These are phyloP conservation scores for Grosmannia clavigera DNA, from an alignment of 2,329 filamentous ascomycete species.

Conservation along the genomic window DNA sequence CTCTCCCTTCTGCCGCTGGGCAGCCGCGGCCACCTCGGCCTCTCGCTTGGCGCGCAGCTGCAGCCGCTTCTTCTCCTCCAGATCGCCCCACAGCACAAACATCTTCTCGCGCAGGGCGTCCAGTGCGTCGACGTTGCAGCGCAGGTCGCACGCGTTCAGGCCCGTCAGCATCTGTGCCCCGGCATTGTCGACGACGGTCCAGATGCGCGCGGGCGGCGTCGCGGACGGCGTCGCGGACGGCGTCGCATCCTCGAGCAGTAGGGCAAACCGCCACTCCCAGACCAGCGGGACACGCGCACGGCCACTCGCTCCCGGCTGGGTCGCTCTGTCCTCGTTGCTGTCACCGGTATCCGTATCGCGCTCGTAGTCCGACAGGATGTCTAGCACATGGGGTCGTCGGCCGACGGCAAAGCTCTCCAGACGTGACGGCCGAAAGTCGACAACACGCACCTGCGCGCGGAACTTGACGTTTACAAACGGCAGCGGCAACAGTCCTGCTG, in stretches of 20 bases:
- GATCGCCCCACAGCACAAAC: constrained; percentile 73
- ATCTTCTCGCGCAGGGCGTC: constrained; percentile 52
- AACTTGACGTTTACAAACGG: constrained; percentile 69
- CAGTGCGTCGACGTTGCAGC: constrained; percentile 35
- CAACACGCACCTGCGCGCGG: constrained; percentile 57
- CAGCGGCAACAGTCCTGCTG: constrained; percentile 25
- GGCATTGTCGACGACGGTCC: constrained; percentile 53
- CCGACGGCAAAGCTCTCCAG: constrained; percentile 58
- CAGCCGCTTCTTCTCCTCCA: constrained; percentile 54
- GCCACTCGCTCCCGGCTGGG: constrained; percentile 16
- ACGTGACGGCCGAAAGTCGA: constrained; percentile 63
- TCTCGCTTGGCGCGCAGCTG: constrained; percentile 17
- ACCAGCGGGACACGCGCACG: constrained; percentile 4
- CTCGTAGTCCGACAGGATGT: constrained; percentile 34
- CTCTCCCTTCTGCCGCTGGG: background rate
- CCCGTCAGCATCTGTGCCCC: constrained; percentile 35
- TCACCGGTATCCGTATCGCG: constrained; percentile 17
- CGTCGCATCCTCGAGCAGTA: constrained; percentile 65
- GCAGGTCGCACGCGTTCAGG: constrained; percentile 43
- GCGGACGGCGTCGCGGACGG: constrained; percentile 10
- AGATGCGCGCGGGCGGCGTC: constrained; percentile 38
- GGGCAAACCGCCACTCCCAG: constrained; percentile 79
- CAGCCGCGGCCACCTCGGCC: constrained; percentile 24
- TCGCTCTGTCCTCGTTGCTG: constrained; percentile 16
- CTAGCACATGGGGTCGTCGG: constrained; percentile 32